These are phyloP conservation scores for Amaranthus palmeri DNA, from an alignment of 148 eudicot genomes.

Conservation along the genomic window DNA sequence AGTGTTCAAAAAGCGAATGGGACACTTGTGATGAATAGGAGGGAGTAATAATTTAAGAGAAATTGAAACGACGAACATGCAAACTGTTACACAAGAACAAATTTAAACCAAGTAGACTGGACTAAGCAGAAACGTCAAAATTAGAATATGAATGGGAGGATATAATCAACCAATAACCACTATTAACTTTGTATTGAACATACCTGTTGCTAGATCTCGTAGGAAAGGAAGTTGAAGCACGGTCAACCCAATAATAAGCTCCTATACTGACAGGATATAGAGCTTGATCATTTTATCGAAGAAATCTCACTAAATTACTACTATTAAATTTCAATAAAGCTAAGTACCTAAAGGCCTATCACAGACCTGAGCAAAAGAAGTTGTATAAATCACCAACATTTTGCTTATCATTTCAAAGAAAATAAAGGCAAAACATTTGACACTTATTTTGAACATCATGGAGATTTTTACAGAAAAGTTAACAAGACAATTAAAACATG, in stretches of 20 bases:
- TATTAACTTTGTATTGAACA: neutral
- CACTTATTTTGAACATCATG: no score
- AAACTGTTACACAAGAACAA: neutral
- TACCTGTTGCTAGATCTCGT: conserved; percentile 55
- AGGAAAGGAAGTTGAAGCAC: conserved; percentile 64
- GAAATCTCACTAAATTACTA: neutral
- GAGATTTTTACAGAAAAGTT: no score
- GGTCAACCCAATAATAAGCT: conserved; percentile 87
- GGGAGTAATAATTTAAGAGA: no score
- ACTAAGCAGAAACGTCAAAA: neutral
- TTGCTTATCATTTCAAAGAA: neutral
- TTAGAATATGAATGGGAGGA: neutral
- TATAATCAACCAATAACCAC: neutral
- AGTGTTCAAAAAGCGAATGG: no score
- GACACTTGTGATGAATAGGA: no score
- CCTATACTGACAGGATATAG: conserved; percentile 54
- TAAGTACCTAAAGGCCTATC: neutral
- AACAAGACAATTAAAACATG: no score
- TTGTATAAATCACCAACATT: neutral
- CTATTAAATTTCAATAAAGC: conserved; percentile 8
- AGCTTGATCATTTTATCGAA: conserved; percentile 5
- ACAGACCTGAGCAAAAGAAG: neutral
- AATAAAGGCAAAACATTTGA: no score
- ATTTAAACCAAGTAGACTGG: conserved; percentile 10
- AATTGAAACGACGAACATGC: neutral